Percentiles rank a stretch among this genome's conserved stretches.
Conservation (phyloP, 495 filamentous ascomycete species). For the Xylaria telfairii region DNA sequence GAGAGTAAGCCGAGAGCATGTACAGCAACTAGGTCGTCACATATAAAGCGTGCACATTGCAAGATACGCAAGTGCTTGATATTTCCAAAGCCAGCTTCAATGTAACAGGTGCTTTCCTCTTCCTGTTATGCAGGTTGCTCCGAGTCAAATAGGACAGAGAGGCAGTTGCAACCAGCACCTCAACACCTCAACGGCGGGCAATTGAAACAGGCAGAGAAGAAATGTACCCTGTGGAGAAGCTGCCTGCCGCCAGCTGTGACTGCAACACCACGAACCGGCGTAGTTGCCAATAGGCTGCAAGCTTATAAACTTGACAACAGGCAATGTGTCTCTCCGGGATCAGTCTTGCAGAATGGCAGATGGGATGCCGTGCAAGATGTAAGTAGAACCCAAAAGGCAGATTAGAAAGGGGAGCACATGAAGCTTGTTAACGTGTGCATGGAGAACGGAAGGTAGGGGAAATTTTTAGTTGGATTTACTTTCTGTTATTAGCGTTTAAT, state of each 20-base stretch:
- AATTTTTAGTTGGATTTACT: conserved; percentile 6
- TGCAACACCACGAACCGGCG: not conserved
- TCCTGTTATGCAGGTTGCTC: not conserved
- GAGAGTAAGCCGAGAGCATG: too few species aligned
- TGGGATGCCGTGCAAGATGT: not conserved
- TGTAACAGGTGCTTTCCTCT: not conserved
- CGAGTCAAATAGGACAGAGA: not conserved
- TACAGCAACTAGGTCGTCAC: conserved; percentile 9
- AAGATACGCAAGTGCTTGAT: not conserved
- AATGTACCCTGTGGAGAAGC: not conserved
- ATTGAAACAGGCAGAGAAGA: not conserved
- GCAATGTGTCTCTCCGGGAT: not conserved
- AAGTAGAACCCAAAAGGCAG: not conserved
- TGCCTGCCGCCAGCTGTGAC: conserved; percentile 3
- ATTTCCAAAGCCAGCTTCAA: not conserved
- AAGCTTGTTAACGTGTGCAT: not conserved
- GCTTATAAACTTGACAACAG: not conserved
- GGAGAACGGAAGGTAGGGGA: not conserved
- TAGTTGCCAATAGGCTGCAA: not conserved
- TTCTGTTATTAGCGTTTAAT: conserved; percentile 16
- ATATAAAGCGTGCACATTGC: not conserved
- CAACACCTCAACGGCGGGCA: not conserved
- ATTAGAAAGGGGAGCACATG: not conserved
- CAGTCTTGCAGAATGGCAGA: not conserved
- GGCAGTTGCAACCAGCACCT: not conserved